A percentile compares a stretch with the other conserved stretches of the same genome.
phyloP scores from a whole-genome alignment of 2,329 filamentous ascomycete species.

The Monosporascus sp. region DNA sequence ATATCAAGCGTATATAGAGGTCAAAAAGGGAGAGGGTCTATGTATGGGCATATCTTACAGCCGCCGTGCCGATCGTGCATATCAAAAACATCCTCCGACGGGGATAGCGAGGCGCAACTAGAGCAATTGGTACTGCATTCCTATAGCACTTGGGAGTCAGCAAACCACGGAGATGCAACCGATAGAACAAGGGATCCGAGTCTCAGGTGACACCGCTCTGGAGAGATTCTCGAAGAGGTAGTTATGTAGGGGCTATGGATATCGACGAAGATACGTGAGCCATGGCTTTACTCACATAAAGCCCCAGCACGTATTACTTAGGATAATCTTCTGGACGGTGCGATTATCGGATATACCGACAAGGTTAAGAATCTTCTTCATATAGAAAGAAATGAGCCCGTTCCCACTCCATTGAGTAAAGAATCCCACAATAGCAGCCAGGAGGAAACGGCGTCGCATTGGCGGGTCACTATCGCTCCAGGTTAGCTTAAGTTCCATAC shows the following conservation, averaged over 20 bases:
- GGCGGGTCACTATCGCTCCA: slow-evolving; percentile 25
- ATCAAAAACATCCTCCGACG: slow-evolving; percentile 31
- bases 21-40: too few relatives aligned
- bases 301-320: slow-evolving; percentile 33
- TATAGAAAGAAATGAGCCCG: slow-evolving; percentile 33
- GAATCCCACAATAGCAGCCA: slow-evolving; percentile 31
- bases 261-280: not conserved
- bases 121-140: slow-evolving; percentile 30
- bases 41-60: slow-evolving; percentile 6
- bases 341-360: slow-evolving; percentile 32
- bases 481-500: slow-evolving; percentile 17
- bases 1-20: too few relatives aligned
- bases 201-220: too few relatives aligned
- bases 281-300: slow-evolving; percentile 18
- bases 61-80: slow-evolving; percentile 31
- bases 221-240: too few relatives aligned
- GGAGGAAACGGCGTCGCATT: slow-evolving; percentile 30
- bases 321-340: slow-evolving; percentile 32
- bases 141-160: not conserved
- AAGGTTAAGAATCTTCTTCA: slow-evolving; percentile 35
- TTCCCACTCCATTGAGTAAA: slow-evolving; percentile 38
- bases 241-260: not conserved
- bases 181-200: too few relatives aligned
- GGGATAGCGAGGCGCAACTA: slow-evolving; percentile 29
- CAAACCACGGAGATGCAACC: not conserved